Evolutionary conservation across 1,284 basidiomycete genomes (phyloP), one percentile per base, ranked within the genome.

Genomic region (Ganoderma lucidum): DNA sequence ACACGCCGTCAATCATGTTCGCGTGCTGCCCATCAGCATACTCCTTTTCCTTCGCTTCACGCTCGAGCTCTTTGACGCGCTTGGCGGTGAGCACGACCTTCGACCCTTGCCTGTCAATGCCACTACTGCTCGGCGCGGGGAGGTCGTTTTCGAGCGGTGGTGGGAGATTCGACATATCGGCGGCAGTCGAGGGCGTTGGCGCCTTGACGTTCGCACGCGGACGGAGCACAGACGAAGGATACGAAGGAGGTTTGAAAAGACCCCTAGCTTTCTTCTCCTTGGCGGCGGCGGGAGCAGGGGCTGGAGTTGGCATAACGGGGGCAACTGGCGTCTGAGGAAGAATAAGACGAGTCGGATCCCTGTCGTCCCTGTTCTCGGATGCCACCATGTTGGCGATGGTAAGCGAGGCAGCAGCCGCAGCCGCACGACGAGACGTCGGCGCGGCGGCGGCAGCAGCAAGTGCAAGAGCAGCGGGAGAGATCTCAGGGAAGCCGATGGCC

Each of bases 381-480:
- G 93, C 93, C 3, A 94, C 92, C 89, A 94, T 93, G 76, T 92
- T 93, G 42, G 93, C 93, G 72, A 94, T 94, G 9, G 89, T 93
- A 60, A 93, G 72, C 51, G 90, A 90, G 9, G 95, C 95, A 2
- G 93, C 94, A 0, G 93, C 92, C 0, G 95, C 96, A 0, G 95
- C 96, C 3, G 94, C 94, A 75, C 95, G 86, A 66, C 93, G 84
- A 8, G 89, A 90, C 19, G 90, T 88, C 0, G 93, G 91, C 5
- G 88, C 89, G 58, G 86, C 89, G 2, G 87, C 86, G 1, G 90
- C 87, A 9, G 86, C 87, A 12, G 88, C 89, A 6, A 88, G 79
- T 0, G 92, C 89, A 58, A 93, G 81, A 0, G 87, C 87, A 10
- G 90, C 88, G 60, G 92, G 81, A 74, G 93, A 93, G 62, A 93